These are phyloP conservation scores for Raffaelea arxii DNA, from an alignment of 2,329 filamentous ascomycete species.

Conservation along the genomic window DNA sequence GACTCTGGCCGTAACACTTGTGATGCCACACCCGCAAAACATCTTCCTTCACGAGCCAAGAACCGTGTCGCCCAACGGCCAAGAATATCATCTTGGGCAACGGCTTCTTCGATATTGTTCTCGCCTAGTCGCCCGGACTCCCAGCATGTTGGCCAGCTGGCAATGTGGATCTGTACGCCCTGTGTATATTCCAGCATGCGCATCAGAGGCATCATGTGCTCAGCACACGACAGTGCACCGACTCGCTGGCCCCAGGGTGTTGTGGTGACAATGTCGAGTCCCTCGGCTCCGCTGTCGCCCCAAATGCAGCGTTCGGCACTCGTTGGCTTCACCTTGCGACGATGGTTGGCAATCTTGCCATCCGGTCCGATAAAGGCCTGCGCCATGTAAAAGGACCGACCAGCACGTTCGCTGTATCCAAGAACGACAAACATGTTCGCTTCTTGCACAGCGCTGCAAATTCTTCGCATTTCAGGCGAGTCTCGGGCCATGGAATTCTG, in stretches of 20 bases:
- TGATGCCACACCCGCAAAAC: too few species aligned
- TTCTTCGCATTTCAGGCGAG: slow-evolving; percentile 24
- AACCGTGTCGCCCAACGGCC: too few species aligned
- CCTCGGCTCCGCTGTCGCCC: slow-evolving; percentile 31
- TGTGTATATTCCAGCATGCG: slow-evolving; percentile 35
- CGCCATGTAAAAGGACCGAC: slow-evolving; percentile 31
- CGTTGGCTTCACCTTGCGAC: slow-evolving; percentile 42
- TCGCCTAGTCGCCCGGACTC: too few species aligned
- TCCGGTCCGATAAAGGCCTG: slow-evolving; percentile 28
- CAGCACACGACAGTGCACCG: slow-evolving; percentile 39
- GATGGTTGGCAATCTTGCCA: slow-evolving; percentile 21
- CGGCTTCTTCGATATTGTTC: too few species aligned
- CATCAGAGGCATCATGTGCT: slow-evolving; percentile 39
- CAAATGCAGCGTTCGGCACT: slow-evolving; percentile 42
- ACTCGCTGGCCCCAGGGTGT: slow-evolving; percentile 29
- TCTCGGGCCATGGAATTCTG: slow-evolving; percentile 12
- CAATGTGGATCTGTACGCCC: slow-evolving; percentile 35
- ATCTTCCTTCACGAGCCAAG: too few species aligned
- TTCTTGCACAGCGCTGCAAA: slow-evolving; percentile 23
- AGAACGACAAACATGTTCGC: slow-evolving; percentile 31
- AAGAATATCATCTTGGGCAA: too few species aligned
- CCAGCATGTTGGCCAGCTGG: slow-evolving; percentile 44
- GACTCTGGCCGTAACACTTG: too few species aligned
- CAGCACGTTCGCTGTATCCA: slow-evolving; percentile 30
- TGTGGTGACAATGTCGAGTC: slow-evolving; percentile 29